These are phyloP conservation scores for Colletotrichum brevisporum DNA, from an alignment of 2,329 filamentous ascomycete species.

Conservation along the genomic window DNA sequence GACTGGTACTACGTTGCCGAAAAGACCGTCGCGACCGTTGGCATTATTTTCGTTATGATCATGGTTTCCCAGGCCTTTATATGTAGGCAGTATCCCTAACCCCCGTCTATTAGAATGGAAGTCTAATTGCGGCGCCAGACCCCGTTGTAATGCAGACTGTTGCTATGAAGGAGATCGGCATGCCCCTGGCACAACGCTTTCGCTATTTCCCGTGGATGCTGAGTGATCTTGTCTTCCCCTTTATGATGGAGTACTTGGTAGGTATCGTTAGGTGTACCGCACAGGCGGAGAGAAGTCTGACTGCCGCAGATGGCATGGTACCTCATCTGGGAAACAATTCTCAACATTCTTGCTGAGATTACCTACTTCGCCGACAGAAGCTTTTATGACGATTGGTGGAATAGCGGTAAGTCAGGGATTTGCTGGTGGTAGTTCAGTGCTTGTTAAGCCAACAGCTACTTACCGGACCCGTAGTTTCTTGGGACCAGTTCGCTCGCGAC, in stretches of 20 bases:
- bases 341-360: conserved; percentile 83
- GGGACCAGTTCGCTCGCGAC: conserved; percentile 84
- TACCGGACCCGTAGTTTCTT: conserved; percentile 61
- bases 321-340: conserved; percentile 82
- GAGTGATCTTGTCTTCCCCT: conserved; percentile 82
- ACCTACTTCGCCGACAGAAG: conserved; percentile 83
- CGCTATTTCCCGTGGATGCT: conserved; percentile 80
- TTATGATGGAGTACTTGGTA: conserved; percentile 82
- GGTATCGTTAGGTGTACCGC: conserved; percentile 36
- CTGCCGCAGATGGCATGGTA: conserved; percentile 75
- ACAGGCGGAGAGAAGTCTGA: conserved; percentile 4
- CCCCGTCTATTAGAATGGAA: background rate
- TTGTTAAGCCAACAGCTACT: background rate
- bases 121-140: conserved; percentile 53
- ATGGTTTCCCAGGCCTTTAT: conserved; percentile 83
- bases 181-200: conserved; percentile 73
- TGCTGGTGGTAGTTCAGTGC: too few species aligned
- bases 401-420: conserved; percentile 58
- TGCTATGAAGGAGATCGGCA: conserved; percentile 75
- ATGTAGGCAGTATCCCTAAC: conserved; percentile 53
- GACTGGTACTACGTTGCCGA: conserved; percentile 83
- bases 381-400: conserved; percentile 79
- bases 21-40: conserved; percentile 78
- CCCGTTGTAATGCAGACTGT: conserved; percentile 79
- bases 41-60: conserved; percentile 83